These are phyloP conservation scores for Sarocladium strictum DNA, from an alignment of 2,329 filamentous ascomycete species.

Conservation along the genomic window DNA sequence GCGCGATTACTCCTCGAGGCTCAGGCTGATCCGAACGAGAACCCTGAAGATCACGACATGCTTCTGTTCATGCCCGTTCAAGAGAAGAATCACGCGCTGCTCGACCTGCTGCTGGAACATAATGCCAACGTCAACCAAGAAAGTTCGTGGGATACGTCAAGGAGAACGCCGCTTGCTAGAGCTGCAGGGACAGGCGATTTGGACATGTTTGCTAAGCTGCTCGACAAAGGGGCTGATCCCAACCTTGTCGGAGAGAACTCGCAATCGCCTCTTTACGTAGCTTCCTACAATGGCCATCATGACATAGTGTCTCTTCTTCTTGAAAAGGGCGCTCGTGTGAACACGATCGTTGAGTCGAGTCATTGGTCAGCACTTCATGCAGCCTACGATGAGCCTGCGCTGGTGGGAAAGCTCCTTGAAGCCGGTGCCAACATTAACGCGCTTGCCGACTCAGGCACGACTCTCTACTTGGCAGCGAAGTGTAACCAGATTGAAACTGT, in stretches of 20 bases:
- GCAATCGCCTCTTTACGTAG: slow-evolving; percentile 25
- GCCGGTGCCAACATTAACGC: slow-evolving; percentile 24
- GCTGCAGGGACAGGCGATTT: neutral
- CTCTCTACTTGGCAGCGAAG: neutral
- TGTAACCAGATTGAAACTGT: neutral
- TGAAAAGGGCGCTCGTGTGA: slow-evolving; percentile 23
- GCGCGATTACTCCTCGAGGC: slow-evolving; percentile 22
- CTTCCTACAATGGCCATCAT: slow-evolving; percentile 21
- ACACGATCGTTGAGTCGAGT: slow-evolving; percentile 27
- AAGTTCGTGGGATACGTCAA: neutral
- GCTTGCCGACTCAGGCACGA: slow-evolving; percentile 6
- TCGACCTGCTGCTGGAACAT: slow-evolving; percentile 12
- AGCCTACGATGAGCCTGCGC: slow-evolving; percentile 22
- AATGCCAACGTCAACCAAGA: slow-evolving; percentile 29
- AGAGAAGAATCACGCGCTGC: neutral
- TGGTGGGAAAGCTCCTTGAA: slow-evolving; percentile 22
- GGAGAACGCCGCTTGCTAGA: neutral
- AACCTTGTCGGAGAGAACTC: neutral
- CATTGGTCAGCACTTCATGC: slow-evolving; percentile 33
- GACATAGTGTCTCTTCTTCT: slow-evolving; percentile 23
- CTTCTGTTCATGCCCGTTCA: neutral
- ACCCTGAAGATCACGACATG: neutral
- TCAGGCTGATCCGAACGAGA: slow-evolving; percentile 23
- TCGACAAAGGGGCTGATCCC: neutral
- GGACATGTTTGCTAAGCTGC: neutral